Conservation (phyloP, 2,329 filamentous ascomycete species). For the Fusarium fracticaudum region DNA sequence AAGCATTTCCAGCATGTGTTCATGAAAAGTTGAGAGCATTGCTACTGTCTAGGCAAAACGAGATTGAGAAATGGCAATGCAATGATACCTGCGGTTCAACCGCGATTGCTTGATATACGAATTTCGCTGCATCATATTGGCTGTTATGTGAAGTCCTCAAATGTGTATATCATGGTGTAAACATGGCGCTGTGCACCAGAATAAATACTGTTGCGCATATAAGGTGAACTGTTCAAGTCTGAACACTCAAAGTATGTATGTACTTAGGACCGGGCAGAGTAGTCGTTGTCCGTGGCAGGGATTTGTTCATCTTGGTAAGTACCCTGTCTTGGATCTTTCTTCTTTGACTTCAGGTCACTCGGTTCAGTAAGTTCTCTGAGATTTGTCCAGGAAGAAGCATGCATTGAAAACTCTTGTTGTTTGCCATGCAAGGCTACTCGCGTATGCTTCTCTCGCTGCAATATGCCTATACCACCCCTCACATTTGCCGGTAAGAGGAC, state of each 20-base stretch:
- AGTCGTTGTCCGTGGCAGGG: not conserved
- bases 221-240: not conserved
- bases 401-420: not conserved
- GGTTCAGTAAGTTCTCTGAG: not conserved
- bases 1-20: constrained; percentile 14
- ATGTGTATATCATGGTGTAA: not conserved
- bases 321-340: not conserved
- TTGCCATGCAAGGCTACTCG: not conserved
- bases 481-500: not conserved
- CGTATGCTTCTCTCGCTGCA: no score
- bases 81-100: constrained; percentile 37
- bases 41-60: constrained; percentile 23
- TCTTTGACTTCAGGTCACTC: not conserved
- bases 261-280: not conserved
- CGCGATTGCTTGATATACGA: constrained; percentile 36
- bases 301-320: not conserved
- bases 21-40: constrained; percentile 38
- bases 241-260: not conserved
- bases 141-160: not conserved
- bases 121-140: not conserved
- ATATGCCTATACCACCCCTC: not conserved
- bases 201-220: not conserved
- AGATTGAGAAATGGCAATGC: constrained; percentile 42
- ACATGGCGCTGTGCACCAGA: not conserved
- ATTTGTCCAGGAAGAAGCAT: not conserved